phyloP scores from a whole-genome alignment of 2,329 filamentous ascomycete genomes.

The Fusarium paranaense region DNA sequence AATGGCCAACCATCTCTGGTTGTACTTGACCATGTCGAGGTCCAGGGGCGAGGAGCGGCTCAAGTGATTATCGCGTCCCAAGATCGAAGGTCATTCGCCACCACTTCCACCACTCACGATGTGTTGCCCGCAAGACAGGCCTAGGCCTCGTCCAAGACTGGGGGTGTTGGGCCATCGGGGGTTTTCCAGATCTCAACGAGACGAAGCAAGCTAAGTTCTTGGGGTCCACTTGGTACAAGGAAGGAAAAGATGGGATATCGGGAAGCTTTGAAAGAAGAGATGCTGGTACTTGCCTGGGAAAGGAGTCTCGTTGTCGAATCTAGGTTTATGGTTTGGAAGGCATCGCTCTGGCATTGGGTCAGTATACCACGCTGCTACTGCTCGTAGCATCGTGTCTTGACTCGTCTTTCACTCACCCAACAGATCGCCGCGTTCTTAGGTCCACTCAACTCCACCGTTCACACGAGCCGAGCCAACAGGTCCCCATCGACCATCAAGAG shows the following conservation, averaged over 20 bases:
- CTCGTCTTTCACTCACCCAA: constrained; percentile 17
- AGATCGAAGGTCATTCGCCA: not conserved
- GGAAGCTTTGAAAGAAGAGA: constrained; percentile 3
- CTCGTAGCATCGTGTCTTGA: not conserved
- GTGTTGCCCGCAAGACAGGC: not conserved
- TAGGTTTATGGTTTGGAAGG: not conserved
- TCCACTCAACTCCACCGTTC: constrained; percentile 29
- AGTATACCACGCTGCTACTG: constrained; percentile 1
- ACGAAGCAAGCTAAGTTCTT: not conserved
- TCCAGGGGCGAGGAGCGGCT: not conserved
- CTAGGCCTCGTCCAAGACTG: not conserved
- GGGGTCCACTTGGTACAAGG: constrained; percentile 4
- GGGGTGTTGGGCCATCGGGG: not conserved
- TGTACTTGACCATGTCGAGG: not conserved
- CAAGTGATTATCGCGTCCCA: not conserved
- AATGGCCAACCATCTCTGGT: not conserved
- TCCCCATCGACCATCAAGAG: constrained; percentile 12
- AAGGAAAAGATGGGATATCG: not conserved
- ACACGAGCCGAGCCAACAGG: constrained; percentile 2
- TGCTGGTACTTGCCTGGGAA: not conserved
- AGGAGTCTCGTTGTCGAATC: not conserved
- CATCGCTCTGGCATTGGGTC: constrained; percentile 9
- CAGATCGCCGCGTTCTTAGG: constrained; percentile 5
- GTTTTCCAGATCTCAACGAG: not conserved
- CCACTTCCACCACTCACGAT: not conserved